Evolutionary conservation across 2,329 filamentous ascomycete species (phyloP).

Genomic region (Chalara sp.): DNA sequence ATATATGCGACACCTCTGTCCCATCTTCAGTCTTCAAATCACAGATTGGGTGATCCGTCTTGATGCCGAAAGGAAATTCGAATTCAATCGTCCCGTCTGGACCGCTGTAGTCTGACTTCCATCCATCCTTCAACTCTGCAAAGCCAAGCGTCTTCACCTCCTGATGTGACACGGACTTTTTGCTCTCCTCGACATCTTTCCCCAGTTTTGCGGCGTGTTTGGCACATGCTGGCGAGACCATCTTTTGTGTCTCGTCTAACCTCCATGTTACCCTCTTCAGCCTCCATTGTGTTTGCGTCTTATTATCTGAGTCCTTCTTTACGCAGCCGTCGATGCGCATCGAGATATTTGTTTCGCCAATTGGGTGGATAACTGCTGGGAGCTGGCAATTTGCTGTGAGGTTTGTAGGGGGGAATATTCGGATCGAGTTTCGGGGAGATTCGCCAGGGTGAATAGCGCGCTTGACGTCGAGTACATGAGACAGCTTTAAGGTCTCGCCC

Average conservation of each 20-base stretch:
- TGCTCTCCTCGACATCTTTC: constrained; percentile 25
- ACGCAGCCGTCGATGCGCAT: constrained; percentile 84
- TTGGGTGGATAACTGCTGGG: constrained; percentile 77
- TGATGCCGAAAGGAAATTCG: constrained; percentile 64
- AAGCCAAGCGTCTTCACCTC: constrained; percentile 73
- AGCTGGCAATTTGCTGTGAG: constrained; percentile 81
- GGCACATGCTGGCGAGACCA: constrained; percentile 70
- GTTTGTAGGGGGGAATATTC: constrained; percentile 94
- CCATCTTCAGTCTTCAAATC: constrained; percentile 70
- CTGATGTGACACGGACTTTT: constrained; percentile 66
- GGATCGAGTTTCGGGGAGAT: constrained; percentile 78
- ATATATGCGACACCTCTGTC: constrained; percentile 72
- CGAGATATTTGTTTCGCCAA: constrained; percentile 71
- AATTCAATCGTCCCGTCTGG: constrained; percentile 72
- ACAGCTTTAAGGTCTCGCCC: constrained; percentile 58
- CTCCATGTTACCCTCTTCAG: constrained; percentile 89
- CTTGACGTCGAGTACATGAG: constrained; percentile 65
- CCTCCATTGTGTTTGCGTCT: constrained; percentile 75
- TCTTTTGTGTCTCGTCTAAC: constrained; percentile 80
- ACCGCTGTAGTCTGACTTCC: constrained; percentile 68
- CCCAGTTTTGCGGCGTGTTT: constrained; percentile 61
- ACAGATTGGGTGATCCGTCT: constrained; percentile 60
- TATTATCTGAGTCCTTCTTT: constrained; percentile 57
- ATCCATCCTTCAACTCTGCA: constrained; percentile 77
- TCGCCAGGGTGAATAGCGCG: constrained; percentile 71